Evolutionary conservation across 176 grass and related monocot genomes (phyloP).

Genomic region (Musa troglodytarum): DNA sequence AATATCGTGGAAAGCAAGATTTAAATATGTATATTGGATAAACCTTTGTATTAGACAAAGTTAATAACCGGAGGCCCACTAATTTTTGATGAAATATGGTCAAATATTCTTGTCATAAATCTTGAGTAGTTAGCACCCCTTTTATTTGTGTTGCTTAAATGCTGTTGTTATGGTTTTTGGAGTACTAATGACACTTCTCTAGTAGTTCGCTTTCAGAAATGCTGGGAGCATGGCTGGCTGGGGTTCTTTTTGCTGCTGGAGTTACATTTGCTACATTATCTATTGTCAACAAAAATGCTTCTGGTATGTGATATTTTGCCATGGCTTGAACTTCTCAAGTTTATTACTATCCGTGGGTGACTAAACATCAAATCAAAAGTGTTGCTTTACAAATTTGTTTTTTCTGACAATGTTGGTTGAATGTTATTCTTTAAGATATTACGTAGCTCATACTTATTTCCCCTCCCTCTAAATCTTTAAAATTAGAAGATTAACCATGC

Average conservation of each 20-base stretch:
- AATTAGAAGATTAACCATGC: not conserved
- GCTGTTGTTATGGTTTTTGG: not conserved
- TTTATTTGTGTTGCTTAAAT: not conserved
- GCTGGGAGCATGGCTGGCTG: conserved; percentile 65
- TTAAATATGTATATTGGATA: too few relatives aligned
- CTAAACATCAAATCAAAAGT: not conserved
- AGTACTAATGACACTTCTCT: conserved; percentile 35
- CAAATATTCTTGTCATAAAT: not conserved
- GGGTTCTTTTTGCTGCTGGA: conserved; percentile 54
- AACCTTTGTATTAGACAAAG: not conserved
- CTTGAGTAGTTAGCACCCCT: not conserved
- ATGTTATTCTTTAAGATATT: not conserved
- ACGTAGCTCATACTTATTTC: not conserved
- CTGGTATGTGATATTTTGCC: conserved; percentile 26
- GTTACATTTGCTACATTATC: conserved; percentile 55
- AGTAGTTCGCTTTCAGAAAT: conserved; percentile 66
- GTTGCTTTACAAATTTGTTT: not conserved
- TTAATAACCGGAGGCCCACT: not conserved
- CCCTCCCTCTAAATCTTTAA: not conserved
- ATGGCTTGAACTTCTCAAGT: not conserved
- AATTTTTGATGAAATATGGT: not conserved
- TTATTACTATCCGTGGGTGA: not conserved
- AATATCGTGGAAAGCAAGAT: too few relatives aligned
- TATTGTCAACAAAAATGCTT: conserved; percentile 24
- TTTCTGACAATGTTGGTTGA: not conserved